These are phyloP conservation scores for Cryptosporidium baileyi DNA, from an alignment of 169 alveolate species.

Conservation along the genomic window DNA sequence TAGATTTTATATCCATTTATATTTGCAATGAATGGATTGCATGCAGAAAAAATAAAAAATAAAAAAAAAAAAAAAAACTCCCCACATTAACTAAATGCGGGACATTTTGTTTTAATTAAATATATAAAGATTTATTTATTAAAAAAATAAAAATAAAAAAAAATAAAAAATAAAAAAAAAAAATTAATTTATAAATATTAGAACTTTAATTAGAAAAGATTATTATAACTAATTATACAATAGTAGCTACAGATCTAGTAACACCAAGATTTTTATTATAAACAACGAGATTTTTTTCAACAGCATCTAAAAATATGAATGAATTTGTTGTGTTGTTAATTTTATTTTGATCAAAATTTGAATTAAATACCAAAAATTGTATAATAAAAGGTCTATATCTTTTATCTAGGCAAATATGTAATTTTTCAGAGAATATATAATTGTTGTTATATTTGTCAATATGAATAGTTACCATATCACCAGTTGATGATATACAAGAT, in stretches of 20 bases:
- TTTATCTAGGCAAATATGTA: constrained; percentile 55
- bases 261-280: constrained; percentile 41
- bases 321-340: constrained; percentile 9
- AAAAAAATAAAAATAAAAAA: no score
- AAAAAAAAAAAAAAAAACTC: no score
- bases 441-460: neutral
- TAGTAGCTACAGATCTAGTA: constrained; percentile 28
- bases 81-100: no score
- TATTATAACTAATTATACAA: neutral
- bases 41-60: no score
- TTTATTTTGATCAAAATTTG: neutral
- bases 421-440: constrained; percentile 4
- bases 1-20: no score
- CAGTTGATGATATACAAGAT: constrained; percentile 57
- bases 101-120: no score
- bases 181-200: no score
- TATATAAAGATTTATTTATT: no score
- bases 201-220: no score
- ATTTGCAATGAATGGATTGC: no score
- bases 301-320: constrained; percentile 55
- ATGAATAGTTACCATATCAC: constrained; percentile 36
- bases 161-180: no score
- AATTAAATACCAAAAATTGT: constrained; percentile 42
- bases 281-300: constrained; percentile 48
- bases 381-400: constrained; percentile 50